Base-by-base conservation (phyloP, 2,329 filamentous ascomycete genomes). In the Sphaceloma murrayae region DNA sequence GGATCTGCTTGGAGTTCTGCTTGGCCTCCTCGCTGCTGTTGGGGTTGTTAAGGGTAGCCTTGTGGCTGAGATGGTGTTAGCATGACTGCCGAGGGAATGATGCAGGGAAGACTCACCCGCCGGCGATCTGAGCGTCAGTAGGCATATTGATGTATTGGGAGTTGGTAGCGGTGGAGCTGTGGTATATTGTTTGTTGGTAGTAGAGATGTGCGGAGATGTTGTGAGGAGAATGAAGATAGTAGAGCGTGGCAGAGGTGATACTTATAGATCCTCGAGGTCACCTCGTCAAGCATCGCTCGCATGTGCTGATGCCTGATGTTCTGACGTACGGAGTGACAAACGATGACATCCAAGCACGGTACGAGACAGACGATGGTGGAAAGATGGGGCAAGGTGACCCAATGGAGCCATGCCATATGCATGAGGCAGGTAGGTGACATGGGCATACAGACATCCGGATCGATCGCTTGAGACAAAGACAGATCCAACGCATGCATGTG, bases 21-120 rank as follows among this genome's bases (percentile, higher is more conserved):
- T 76, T 77, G 47, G 72, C 61, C 57, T 74, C 70, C 40, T 73
- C 55, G 0, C 72, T 75, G 45, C 66, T 68, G 58, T 74, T 61
- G 59, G 51, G 46, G 34, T 50, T 48, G 42, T 29, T 33, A 30
- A 40, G 24, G 43, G 34, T 46, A 30, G 38, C 46, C 46, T 78
- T 77, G 67, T 77, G 73, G 58, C 73, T 73, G 18, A 13, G 6
- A 18, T 29, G n/a, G 32, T 17, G 7, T 31, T 24, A 31, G n/a
- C n/a, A n/a, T n/a, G n/a, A n/a, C n/a, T 21, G 16, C 5, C 18
- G 17, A 33, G 24, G 13, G 8, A 5, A 14, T 30, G n/a, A 17
- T 4, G 3, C 5, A 19, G 24, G 16, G 16, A 31, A 10, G 38
- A 22, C 4, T 13, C 3, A 26, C n/a, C 38, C 44, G 19, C 47